Base-by-base conservation (phyloP, 106 monocot species). In the Dendrobium officinale region DNA sequence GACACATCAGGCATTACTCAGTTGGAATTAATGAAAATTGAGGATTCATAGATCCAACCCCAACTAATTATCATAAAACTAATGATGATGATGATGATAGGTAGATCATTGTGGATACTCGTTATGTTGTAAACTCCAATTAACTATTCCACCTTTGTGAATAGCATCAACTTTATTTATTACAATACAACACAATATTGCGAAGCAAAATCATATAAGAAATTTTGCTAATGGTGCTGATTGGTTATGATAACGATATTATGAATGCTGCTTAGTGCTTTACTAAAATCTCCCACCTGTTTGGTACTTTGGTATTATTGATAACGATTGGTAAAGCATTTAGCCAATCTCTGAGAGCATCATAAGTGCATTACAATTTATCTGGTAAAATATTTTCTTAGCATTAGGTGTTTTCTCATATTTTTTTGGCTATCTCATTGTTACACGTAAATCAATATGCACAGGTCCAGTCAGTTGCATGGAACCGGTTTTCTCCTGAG, bases 391-490 rank as follows among this genome's bases (percentile, higher is more conserved):
- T 13, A 19, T 56, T 66, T 24, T 26, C 66, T 66, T 66, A 24
- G 17, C 24, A 26, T 27, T 66, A 66, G 6, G 4, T 66, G 4
- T 66, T 66, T 31, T 29, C 31, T 70, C 33, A 70, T 5, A 70
- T 70, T 70, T 9, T 20, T 37, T 70, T 31, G 13, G 6, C 16
- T 31, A 16, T 70, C 15, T 37, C 11, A 33, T 70, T 31, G 15
- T 37, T 70, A 15, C 37, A 11, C 37, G 8, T 16, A 31, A 37
- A 33, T 15, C 19, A 42, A 49, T 76, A 49, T 31, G 29, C 40
- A 20, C 91, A 98, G 97, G 94, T 98, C 82, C 97, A 94, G 87
- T 78, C 92, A 42, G 91, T 98, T 83, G 87, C 87, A 84, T 98
- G 97, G 97, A 92, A 77, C 49, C 83, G 51, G 33, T 76, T 86